These are phyloP conservation scores for Phytophthora sp. DNA, from an alignment of 352 stramenopile genomes.

Conservation along the genomic window DNA sequence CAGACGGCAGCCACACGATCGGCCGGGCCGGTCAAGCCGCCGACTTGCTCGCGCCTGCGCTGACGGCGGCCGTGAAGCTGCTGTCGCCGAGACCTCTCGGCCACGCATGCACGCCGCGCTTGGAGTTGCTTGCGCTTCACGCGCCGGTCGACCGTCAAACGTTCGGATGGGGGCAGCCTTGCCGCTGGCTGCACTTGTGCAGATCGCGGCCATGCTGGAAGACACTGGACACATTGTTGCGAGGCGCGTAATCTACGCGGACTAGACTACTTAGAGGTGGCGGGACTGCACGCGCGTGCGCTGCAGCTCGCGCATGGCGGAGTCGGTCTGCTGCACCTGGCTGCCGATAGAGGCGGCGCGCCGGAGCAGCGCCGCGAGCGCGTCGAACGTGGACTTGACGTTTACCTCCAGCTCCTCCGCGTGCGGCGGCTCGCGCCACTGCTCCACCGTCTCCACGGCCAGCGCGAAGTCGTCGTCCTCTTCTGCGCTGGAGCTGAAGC, in stretches of 20 bases:
- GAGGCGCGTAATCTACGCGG: neutral
- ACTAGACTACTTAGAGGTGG: neutral
- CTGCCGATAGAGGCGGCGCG: conserved; percentile 20
- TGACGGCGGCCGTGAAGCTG: no score
- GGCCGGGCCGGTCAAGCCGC: neutral
- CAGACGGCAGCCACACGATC: conserved; percentile 14
- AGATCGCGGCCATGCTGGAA: no score
- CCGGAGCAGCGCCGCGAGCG: conserved; percentile 11
- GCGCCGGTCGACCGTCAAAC: neutral
- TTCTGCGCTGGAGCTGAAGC: conserved; percentile 31
- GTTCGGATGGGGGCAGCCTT: conserved; percentile 1
- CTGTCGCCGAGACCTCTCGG: no score
- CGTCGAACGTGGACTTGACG: conserved; percentile 16
- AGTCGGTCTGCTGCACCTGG: conserved; percentile 34
- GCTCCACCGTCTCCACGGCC: conserved; percentile 10
- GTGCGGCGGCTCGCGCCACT: conserved; percentile 19
- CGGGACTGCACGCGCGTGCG: conserved; percentile 13
- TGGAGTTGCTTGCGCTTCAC: conserved; percentile 8
- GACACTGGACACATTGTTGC: no score
- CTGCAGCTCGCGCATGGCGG: conserved; percentile 27
- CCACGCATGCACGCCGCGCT: conserved; percentile 1
- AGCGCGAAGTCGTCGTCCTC: conserved; percentile 28
- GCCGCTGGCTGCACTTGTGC: no score
- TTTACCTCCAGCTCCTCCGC: conserved; percentile 16
- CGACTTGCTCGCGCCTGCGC: neutral